Conservation (phyloP, 805 yeast species). For the Kluyveromyces aestuarii region DNA sequence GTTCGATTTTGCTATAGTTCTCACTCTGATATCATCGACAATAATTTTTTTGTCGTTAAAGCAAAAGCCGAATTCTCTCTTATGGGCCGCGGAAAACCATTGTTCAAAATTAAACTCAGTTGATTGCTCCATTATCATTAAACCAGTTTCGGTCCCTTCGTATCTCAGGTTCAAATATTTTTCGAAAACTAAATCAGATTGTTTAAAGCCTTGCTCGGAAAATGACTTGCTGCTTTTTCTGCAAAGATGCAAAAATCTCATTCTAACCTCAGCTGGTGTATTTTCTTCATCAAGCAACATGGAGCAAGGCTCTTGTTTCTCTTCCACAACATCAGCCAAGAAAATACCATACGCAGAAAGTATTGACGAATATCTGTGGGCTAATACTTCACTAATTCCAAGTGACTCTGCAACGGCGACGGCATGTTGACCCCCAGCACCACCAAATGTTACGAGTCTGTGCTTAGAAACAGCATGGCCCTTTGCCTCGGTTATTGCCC, state of each 20-base stretch:
- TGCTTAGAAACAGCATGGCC: slow-evolving; percentile 63
- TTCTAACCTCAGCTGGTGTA: slow-evolving; percentile 30
- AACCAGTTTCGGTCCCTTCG: slow-evolving; percentile 81
- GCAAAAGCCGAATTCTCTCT: slow-evolving; percentile 65
- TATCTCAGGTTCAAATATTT: slow-evolving; percentile 70
- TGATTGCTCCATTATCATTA: slow-evolving; percentile 46
- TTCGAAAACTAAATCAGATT: slow-evolving; percentile 42
- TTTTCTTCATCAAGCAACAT: slow-evolving; percentile 28
- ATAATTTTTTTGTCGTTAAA: slow-evolving; percentile 47
- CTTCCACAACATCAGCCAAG: slow-evolving; percentile 76
- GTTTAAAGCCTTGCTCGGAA: slow-evolving; percentile 44
- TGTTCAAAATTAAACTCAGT: slow-evolving; percentile 29
- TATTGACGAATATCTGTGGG: slow-evolving; percentile 76
- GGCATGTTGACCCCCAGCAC: slow-evolving; percentile 92
- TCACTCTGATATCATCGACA: slow-evolving; percentile 65
- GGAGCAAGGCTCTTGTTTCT: slow-evolving; percentile 66
- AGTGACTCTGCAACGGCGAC: slow-evolving; percentile 63
- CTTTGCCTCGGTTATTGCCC: slow-evolving; percentile 76
- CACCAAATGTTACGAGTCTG: slow-evolving; percentile 77
- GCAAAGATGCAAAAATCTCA: slow-evolving; percentile 38
- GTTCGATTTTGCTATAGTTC: slow-evolving; percentile 59
- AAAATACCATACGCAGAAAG: slow-evolving; percentile 85
- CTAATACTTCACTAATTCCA: slow-evolving; percentile 59
- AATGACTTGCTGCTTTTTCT: slow-evolving; percentile 35
- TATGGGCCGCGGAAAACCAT: slow-evolving; percentile 47